These are phyloP conservation scores for Pogostemon cablin DNA, from an alignment of 257 asterid genomes.

Conservation along the genomic window DNA sequence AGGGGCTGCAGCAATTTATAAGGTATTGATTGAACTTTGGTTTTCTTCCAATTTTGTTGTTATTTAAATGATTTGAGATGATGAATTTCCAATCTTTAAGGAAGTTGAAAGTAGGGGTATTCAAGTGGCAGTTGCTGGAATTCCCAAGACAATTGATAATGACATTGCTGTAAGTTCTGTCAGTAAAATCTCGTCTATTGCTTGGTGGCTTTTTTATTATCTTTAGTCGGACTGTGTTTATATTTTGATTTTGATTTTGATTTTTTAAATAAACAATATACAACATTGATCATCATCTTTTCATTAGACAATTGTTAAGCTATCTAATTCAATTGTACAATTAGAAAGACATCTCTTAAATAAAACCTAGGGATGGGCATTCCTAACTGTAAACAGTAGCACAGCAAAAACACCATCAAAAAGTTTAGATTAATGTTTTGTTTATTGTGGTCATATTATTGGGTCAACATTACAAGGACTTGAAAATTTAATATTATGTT, in stretches of 20 bases:
- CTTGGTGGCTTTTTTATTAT: constrained; percentile 8
- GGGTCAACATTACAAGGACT: no score
- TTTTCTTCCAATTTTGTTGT: constrained; percentile 28
- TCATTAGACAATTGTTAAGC: constrained; percentile 11
- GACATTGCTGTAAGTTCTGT: constrained; percentile 79
- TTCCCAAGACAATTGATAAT: constrained; percentile 96
- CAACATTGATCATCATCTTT: constrained; percentile 14
- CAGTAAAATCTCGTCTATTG: constrained; percentile 21
- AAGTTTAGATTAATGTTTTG: no score
- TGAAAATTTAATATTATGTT: no score
- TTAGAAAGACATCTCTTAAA: background rate
- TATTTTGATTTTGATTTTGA: constrained; percentile 1
- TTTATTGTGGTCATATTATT: no score
- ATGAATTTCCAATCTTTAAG: constrained; percentile 46
- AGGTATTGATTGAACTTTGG: constrained; percentile 48
- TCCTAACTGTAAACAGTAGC: no score
- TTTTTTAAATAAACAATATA: background rate
- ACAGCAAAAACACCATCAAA: no score
- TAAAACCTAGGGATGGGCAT: background rate
- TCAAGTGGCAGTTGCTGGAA: constrained; percentile 90
- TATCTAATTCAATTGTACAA: constrained; percentile 20
- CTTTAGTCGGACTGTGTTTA: constrained; percentile 13
- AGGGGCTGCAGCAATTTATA: constrained; percentile 87
- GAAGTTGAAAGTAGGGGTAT: constrained; percentile 90
- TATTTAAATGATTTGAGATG: constrained; percentile 11